Percentiles rank a stretch among this genome's conserved stretches.
Evolutionary conservation across 2,329 filamentous ascomycete genomes (phyloP).

Genomic region (Apiospora kogelbergensis): DNA sequence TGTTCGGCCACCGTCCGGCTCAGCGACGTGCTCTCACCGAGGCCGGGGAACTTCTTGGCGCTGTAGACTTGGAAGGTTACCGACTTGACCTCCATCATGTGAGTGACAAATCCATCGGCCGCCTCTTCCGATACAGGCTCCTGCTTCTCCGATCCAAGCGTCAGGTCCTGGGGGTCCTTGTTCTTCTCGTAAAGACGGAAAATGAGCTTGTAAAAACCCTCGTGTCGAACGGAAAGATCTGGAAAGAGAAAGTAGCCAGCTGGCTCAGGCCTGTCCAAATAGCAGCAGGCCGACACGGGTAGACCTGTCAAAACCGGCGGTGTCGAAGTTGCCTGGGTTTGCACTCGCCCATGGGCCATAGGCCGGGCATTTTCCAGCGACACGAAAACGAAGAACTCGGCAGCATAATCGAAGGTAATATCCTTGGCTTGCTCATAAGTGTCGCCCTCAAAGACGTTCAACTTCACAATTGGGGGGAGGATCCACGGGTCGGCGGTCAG

Average conservation of each 20-base stretch:
- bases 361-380: constrained; percentile 84
- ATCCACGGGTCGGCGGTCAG: constrained; percentile 89
- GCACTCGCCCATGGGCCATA: constrained; percentile 78
- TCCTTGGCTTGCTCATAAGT: constrained; percentile 62
- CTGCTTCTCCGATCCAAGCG: constrained; percentile 49
- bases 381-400: constrained; percentile 96
- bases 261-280: constrained; percentile 79
- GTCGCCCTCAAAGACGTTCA: constrained; percentile 78
- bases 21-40: constrained; percentile 84
- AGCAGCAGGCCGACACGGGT: constrained; percentile 92
- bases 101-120: constrained; percentile 62
- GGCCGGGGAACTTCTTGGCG: constrained; percentile 96
- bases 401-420: constrained; percentile 88
- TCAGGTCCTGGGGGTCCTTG: constrained; percentile 79
- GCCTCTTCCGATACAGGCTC: constrained; percentile 27
- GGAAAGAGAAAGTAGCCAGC: constrained; percentile 97
- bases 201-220: constrained; percentile 86
- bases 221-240: constrained; percentile 91
- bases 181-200: constrained; percentile 95
- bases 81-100: constrained; percentile 88
- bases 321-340: constrained; percentile 64
- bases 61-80: constrained; percentile 85
- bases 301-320: constrained; percentile 90
- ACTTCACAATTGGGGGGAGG: constrained; percentile 92
- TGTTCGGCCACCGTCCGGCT: constrained; percentile 94